Conservation (phyloP, 2,329 filamentous ascomycete genomes). For the Botrytis byssoidea region DNA sequence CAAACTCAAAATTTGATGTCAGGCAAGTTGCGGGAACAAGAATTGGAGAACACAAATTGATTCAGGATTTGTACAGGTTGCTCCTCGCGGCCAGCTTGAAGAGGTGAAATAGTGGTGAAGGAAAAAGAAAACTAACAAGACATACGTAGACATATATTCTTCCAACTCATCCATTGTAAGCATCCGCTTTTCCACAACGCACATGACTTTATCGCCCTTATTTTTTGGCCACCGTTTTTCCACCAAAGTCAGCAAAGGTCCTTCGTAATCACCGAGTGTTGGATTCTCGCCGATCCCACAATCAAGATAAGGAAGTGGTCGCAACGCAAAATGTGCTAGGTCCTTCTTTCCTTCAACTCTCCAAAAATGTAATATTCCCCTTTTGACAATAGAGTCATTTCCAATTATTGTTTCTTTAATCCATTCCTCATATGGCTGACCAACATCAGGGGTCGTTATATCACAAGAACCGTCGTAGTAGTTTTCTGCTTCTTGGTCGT, state of each 20-base stretch:
- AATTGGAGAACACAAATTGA: not conserved
- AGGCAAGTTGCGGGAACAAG: not conserved
- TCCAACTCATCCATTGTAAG: slow-evolving; percentile 67
- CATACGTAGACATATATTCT: slow-evolving; percentile 62
- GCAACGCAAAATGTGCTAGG: slow-evolving; percentile 74
- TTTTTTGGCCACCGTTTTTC: slow-evolving; percentile 79
- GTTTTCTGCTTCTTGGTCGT: not conserved
- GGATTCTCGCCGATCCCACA: too few relatives aligned
- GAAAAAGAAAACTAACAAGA: not conserved
- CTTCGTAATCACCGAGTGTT: too few relatives aligned
- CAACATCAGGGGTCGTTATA: not conserved
- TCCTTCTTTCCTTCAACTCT: slow-evolving; percentile 70
- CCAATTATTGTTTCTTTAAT: too few relatives aligned
- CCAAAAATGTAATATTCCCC: slow-evolving; percentile 90
- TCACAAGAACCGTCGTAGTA: not conserved
- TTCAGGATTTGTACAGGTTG: not conserved
- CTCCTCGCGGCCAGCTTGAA: not conserved
- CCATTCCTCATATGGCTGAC: too few relatives aligned
- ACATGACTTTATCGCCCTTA: slow-evolving; percentile 69
- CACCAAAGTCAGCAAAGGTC: slow-evolving; percentile 64
- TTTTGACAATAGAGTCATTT: slow-evolving; percentile 63
- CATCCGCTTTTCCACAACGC: slow-evolving; percentile 76
- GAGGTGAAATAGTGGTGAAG: not conserved
- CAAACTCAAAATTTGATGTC: not conserved
- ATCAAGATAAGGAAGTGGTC: slow-evolving; percentile 57